Evolutionary conservation across 2,329 filamentous ascomycete genomes (phyloP).

Genomic region (Phialophora verrucosa): DNA sequence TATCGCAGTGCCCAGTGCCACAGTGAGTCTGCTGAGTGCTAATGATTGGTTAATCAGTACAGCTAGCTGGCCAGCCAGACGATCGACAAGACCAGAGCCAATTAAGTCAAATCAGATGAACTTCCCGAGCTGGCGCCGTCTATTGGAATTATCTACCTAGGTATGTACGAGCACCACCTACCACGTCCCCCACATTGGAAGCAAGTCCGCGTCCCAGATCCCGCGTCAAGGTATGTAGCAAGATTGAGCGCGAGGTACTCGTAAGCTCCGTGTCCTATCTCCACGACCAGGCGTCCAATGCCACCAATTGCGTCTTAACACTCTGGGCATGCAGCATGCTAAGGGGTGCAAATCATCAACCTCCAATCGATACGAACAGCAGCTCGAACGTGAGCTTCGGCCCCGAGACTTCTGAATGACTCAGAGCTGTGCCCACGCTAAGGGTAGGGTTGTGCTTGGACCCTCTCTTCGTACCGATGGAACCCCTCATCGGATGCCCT

Average conservation of each 20-base stretch:
- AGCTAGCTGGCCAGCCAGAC: too few species aligned
- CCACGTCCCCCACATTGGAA: neutral
- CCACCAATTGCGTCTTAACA: neutral
- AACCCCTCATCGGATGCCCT: neutral
- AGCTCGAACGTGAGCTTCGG: neutral
- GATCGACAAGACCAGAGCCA: too few species aligned
- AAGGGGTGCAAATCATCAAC: neutral
- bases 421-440: neutral
- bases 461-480: too few species aligned
- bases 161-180: too few species aligned
- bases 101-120: too few species aligned
- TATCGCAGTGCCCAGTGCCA: too few species aligned
- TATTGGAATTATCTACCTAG: too few species aligned
- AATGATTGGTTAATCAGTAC: too few species aligned
- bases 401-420: neutral
- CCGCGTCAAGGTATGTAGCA: too few species aligned
- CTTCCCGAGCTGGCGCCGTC: too few species aligned
- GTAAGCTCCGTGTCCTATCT: neutral
- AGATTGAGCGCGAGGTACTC: too few species aligned
- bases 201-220: neutral
- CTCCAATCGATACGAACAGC: neutral
- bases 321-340: neutral
- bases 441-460: neutral
- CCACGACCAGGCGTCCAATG: neutral
- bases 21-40: too few species aligned